These are phyloP conservation scores for Capillidium heterosporum DNA, from an alignment of 371 early-diverging fungal genomes.

Conservation along the genomic window DNA sequence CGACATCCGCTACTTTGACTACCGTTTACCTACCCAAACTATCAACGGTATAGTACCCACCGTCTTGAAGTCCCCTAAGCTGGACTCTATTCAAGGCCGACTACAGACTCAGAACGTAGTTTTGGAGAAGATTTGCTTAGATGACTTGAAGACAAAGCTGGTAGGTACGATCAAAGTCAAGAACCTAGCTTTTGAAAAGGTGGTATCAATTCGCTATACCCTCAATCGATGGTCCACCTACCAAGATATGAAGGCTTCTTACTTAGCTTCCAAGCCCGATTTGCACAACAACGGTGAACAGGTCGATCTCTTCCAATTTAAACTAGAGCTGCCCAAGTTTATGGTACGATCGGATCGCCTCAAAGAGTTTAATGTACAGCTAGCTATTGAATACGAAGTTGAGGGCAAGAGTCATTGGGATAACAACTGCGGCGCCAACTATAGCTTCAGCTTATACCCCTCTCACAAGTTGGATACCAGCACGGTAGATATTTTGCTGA, in stretches of 20 bases:
- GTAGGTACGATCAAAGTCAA: not conserved
- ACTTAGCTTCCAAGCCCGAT: not conserved
- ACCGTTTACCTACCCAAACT: not conserved
- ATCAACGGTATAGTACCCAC: not conserved
- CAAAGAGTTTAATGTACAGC: not conserved
- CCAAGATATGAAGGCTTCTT: not conserved
- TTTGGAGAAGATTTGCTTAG: not conserved
- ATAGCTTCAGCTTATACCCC: not conserved
- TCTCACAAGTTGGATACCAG: no score
- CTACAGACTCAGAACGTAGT: not conserved
- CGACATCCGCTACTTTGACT: not conserved
- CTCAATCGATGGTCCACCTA: not conserved
- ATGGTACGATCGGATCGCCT: not conserved
- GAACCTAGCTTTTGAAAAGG: not conserved
- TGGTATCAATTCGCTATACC: not conserved
- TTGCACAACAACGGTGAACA: not conserved
- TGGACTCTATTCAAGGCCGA: not conserved
- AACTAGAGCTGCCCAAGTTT: not conserved
- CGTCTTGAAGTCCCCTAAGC: not conserved
- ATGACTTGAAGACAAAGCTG: not conserved
- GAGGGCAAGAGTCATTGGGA: not conserved
- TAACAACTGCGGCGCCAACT: not conserved
- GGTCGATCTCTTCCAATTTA: not conserved
- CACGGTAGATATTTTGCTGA: no score
- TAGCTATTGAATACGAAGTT: not conserved